Conservation (phyloP, 2,329 filamentous ascomycete species). For the Colletotrichum eremochloae region DNA sequence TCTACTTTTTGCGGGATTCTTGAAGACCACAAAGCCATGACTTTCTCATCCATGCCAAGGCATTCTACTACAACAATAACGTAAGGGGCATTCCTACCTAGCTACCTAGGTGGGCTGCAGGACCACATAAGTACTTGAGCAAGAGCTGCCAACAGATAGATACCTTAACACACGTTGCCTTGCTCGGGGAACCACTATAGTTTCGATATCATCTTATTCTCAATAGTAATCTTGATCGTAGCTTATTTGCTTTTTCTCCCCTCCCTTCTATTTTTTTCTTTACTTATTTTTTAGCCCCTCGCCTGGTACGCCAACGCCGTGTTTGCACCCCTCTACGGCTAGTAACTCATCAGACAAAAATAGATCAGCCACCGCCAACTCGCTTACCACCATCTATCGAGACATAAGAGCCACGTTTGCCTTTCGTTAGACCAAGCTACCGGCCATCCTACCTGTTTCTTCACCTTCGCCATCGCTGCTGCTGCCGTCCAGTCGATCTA, state of each 20-base stretch:
- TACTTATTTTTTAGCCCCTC: no score
- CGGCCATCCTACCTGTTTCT: background rate
- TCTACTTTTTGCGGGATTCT: background rate
- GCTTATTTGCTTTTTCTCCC: background rate
- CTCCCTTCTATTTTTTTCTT: background rate
- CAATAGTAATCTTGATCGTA: background rate
- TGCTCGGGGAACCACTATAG: background rate
- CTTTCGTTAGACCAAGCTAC: slow-evolving; percentile 1
- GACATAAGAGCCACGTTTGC: background rate
- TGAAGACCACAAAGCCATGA: background rate
- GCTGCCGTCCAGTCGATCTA: slow-evolving; percentile 74
- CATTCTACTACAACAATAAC: background rate
- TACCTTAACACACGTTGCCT: background rate
- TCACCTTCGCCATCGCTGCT: slow-evolving; percentile 22
- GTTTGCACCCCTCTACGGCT: background rate
- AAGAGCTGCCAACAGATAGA: background rate
- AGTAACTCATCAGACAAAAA: background rate
- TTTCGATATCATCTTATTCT: background rate
- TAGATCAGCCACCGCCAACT: background rate
- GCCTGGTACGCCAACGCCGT: background rate
- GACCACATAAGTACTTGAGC: background rate
- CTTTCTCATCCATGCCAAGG: background rate
- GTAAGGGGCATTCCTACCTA: background rate
- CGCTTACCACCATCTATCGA: background rate
- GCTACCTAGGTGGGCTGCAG: background rate